These are phyloP conservation scores for Hibiscus trionum DNA, from an alignment of 345 rosid genomes.

Conservation along the genomic window DNA sequence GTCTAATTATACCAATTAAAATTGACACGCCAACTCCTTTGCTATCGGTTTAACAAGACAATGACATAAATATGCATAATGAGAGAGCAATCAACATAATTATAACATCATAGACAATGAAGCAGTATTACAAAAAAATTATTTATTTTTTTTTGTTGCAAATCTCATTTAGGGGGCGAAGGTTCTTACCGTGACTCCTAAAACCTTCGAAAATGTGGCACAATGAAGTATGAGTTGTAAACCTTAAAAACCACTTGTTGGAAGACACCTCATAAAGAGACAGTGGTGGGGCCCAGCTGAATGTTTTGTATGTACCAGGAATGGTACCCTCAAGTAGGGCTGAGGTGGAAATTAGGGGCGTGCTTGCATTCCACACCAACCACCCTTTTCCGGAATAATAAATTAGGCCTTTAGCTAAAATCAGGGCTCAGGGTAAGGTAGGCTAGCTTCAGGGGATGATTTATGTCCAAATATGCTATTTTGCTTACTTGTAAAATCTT, in stretches of 20 bases:
- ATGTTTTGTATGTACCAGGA: conserved; percentile 8
- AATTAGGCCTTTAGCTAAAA: not conserved
- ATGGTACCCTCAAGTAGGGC: conserved; percentile 29
- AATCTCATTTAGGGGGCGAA: not conserved
- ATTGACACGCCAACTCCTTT: no score
- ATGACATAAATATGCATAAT: no score
- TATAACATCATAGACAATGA: no score
- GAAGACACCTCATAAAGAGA: conserved; percentile 38
- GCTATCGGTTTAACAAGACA: no score
- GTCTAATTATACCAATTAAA: no score
- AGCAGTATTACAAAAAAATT: no score
- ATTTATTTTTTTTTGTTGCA: no score
- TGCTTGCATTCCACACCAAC: conserved; percentile 38
- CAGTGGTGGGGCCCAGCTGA: conserved; percentile 11
- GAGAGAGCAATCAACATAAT: no score
- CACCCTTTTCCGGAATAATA: not conserved
- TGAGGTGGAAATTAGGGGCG: not conserved
- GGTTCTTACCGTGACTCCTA: not conserved
- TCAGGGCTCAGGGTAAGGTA: not conserved
- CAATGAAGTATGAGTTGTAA: conserved; percentile 1
- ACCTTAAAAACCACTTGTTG: not conserved
- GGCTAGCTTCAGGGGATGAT: not conserved
- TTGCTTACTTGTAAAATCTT: not conserved
- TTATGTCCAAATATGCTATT: not conserved
- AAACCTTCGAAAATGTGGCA: not conserved